These are phyloP conservation scores for Osmozyma mogii DNA, from an alignment of 805 yeast species.

Conservation along the genomic window DNA sequence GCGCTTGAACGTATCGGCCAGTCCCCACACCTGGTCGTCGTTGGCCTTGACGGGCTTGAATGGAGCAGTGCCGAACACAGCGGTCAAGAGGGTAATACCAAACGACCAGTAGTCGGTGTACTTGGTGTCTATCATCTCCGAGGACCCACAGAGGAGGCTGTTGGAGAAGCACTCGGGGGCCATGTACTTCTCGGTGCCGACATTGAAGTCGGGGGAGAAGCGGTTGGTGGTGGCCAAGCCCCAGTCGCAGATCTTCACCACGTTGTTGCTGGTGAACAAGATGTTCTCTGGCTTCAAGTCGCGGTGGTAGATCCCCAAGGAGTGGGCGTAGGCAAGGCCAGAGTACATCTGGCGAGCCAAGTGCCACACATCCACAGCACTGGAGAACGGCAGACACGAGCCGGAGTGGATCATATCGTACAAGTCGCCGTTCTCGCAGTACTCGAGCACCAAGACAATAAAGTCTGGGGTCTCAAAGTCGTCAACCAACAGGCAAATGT, in stretches of 20 bases:
- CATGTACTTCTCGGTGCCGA: slow-evolving; percentile 56
- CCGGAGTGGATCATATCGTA: slow-evolving; percentile 43
- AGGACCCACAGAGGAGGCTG: slow-evolving; percentile 7
- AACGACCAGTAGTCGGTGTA: slow-evolving; percentile 49
- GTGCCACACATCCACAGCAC: slow-evolving; percentile 24
- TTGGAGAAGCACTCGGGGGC: slow-evolving; percentile 41
- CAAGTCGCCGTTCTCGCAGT: slow-evolving; percentile 58
- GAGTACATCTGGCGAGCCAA: slow-evolving; percentile 42
- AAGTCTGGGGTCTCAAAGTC: slow-evolving; percentile 40
- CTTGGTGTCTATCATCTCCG: slow-evolving; percentile 29
- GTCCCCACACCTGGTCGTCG: slow-evolving; percentile 3
- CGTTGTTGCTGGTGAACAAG: slow-evolving; percentile 41
- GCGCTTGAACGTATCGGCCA: slow-evolving; percentile 5
- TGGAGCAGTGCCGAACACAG: slow-evolving; percentile 46
- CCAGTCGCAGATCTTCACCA: slow-evolving; percentile 66
- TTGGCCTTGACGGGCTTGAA: slow-evolving; percentile 28
- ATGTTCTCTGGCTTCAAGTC: slow-evolving; percentile 73
- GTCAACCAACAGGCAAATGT: slow-evolving; percentile 53
- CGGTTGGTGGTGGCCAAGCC: slow-evolving; percentile 47
- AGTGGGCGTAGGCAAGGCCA: slow-evolving; percentile 50
- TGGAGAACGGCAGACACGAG: slow-evolving; percentile 43
- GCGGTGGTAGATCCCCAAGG: slow-evolving; percentile 55
- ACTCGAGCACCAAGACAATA: slow-evolving; percentile 52
- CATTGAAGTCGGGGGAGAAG: slow-evolving; percentile 25
- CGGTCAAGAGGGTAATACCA: slow-evolving; percentile 43